phyloP scores from a whole-genome alignment of 371 early-diverging fungal species.

The Sporodiniella umbellata region DNA sequence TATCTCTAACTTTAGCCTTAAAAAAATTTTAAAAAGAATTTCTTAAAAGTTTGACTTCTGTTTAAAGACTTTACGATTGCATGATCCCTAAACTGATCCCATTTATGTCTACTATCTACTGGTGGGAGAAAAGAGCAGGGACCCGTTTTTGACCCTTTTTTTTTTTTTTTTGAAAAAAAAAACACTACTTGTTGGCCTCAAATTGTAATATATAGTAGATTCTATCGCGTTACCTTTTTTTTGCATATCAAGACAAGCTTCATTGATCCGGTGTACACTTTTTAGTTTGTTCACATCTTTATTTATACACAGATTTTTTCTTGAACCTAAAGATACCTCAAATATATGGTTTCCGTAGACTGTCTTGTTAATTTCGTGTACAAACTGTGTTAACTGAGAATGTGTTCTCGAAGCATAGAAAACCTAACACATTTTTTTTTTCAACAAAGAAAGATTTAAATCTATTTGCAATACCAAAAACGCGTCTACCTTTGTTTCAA shows the following conservation, averaged over 20 bases:
- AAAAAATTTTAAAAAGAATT: no score
- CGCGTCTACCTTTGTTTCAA: conserved; percentile 49
- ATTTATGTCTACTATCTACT: conserved; percentile 30
- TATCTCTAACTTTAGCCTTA: conserved; percentile 68
- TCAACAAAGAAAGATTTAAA: no score
- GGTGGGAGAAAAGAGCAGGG: conserved; percentile 56
- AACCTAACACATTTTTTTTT: conserved; percentile 34
- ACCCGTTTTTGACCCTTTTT: conserved; percentile 30
- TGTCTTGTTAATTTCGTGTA: conserved; percentile 85
- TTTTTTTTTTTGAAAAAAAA: no score
- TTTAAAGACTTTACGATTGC: conserved; percentile 45
- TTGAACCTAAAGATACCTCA: conserved; percentile 81
- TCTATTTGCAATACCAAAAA: background rate
- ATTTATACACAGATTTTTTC: conserved; percentile 84
- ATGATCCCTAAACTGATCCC: conserved; percentile 60
- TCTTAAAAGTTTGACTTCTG: no score
- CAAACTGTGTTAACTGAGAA: conserved; percentile 92
- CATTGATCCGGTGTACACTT: conserved; percentile 62
- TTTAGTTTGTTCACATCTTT: conserved; percentile 53
- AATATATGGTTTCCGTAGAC: conserved; percentile 54
- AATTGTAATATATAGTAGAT: background rate
- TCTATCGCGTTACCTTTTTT: conserved; percentile 36
- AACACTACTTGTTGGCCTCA: background rate
- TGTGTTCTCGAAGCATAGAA: conserved; percentile 89
- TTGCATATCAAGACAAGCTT: conserved; percentile 76